Evolutionary conservation across 2,329 filamentous ascomycete genomes (phyloP).

Genomic region (Fusarium udum): DNA sequence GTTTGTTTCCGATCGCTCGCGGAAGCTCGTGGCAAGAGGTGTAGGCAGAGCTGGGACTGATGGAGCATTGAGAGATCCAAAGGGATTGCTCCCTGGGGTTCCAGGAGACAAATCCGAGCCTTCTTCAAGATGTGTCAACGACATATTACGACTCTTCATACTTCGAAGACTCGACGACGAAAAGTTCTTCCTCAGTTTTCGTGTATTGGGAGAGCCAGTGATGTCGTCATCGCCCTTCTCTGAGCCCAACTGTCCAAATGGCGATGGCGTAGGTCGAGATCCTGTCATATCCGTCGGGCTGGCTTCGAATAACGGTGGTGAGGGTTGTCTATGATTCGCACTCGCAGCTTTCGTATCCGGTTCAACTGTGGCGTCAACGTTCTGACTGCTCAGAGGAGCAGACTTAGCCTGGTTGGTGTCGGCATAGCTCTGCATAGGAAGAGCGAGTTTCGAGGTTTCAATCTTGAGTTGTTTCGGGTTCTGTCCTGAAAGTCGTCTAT

Average conservation of each 20-base stretch:
- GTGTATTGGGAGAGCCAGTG: slow-evolving; percentile 63
- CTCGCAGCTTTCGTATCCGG: slow-evolving; percentile 10
- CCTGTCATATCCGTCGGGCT: slow-evolving; percentile 42
- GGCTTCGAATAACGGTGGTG: slow-evolving; percentile 41
- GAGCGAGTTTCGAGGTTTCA: slow-evolving; percentile 67
- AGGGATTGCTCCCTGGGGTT: slow-evolving; percentile 77
- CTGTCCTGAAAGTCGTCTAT: slow-evolving; percentile 80
- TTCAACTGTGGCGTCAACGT: slow-evolving; percentile 6
- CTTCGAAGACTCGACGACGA: slow-evolving; percentile 77
- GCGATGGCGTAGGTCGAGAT: slow-evolving; percentile 41
- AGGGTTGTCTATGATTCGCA: slow-evolving; percentile 35
- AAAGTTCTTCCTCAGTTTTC: slow-evolving; percentile 70
- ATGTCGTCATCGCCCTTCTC: slow-evolving; percentile 51
- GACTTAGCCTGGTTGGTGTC: slow-evolving; percentile 21
- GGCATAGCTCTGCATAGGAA: slow-evolving; percentile 32
- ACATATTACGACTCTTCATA: slow-evolving; percentile 78
- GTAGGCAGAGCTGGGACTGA: slow-evolving; percentile 72
- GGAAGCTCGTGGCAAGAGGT: slow-evolving; percentile 70
- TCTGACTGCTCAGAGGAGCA: slow-evolving; percentile 14
- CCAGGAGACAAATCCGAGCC: slow-evolving; percentile 74
- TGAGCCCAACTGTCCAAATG: slow-evolving; percentile 47
- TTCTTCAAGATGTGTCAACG: slow-evolving; percentile 69
- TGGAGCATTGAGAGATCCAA: slow-evolving; percentile 62
- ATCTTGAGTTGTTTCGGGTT: slow-evolving; percentile 88
- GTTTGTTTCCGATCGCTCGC: slow-evolving; percentile 64